Base-by-base conservation (phyloP, 1,284 basidiomycete species). In the Tremellales sp. region DNA sequence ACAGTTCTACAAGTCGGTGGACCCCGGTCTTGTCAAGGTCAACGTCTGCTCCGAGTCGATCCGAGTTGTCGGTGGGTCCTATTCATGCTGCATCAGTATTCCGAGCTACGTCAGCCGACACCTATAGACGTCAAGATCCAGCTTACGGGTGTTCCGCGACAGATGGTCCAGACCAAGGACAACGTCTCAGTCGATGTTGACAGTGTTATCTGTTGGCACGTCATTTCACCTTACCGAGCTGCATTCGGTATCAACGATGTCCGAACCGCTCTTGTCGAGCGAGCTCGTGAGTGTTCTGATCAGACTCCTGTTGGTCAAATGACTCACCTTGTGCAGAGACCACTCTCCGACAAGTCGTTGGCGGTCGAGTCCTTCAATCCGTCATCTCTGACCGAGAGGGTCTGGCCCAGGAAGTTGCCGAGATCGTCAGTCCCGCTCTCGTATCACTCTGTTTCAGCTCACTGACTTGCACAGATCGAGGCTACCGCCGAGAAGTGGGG, bases 381-480 rank as follows among this genome's bases (percentile, higher is more conserved):
- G 71, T 80, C 45, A 73, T 80, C 19, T 77, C 78, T 4, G 93
- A 97, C 75, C 87, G 94, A 57, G 94, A 97, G 68, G 90, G 89
- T 49, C 91, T 97, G 56, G 94, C 93, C 3, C 86, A 86, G 64
- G 93, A 97, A 74, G 93, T 97, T 49, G 90, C 89, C 42, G 90
- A 94, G 72, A 94, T 97, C 51, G 89, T 96, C 21, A 82, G 68
- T 65, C 11, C 8, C 39, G 6, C 39, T 23, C 19, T 7, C 21
- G 5, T 40, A 8, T 23, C 5, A 7, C 23, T 24, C 12, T 33
- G 27, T 43, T 48, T 46, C 36, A n/a, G 36, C 43, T 49, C 29
- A 41, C 12, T 21, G 19, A 2, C 10, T 35, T 19, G 5, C n/a
- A 4, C 46, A 69, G 70, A 71, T 74, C 57, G 72, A 73, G 54